Evolutionary conservation across 148 eudicot genomes (phyloP).

Genomic region (Spergularia bocconei): DNA sequence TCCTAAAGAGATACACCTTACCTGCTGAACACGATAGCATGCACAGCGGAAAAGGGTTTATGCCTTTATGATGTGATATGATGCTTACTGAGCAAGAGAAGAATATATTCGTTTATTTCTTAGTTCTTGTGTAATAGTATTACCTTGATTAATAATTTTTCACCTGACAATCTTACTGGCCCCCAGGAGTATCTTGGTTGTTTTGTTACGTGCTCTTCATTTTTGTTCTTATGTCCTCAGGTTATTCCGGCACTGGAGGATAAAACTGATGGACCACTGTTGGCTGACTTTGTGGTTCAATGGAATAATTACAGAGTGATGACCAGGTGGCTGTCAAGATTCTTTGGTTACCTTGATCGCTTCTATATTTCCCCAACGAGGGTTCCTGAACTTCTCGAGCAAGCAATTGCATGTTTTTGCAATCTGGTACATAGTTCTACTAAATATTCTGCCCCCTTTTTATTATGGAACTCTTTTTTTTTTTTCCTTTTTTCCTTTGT

Average conservation of each 20-base stretch:
- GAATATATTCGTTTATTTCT: neutral
- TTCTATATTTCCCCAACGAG: constrained; percentile 26
- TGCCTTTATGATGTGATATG: neutral
- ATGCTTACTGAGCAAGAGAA: neutral
- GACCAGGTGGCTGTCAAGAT: constrained; percentile 34
- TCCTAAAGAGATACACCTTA: neutral
- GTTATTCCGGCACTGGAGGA: no score
- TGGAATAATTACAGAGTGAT: constrained; percentile 37
- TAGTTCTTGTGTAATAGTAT: neutral
- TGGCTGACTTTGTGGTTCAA: no score
- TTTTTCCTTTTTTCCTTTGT: neutral
- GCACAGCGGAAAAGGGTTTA: neutral
- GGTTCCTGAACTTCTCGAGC: constrained; percentile 24
- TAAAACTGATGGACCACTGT: no score
- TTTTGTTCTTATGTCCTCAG: no score
- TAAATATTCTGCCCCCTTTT: constrained; percentile 2
- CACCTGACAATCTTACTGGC: neutral
- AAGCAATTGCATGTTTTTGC: constrained; percentile 28
- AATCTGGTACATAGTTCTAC: constrained; percentile 24
- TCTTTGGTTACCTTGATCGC: constrained; percentile 40
- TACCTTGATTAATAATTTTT: neutral
- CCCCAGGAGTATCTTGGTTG: no score
- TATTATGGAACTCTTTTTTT: neutral
- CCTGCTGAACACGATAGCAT: neutral
- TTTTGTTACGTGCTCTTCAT: no score